These are phyloP conservation scores for Leccinum aurantiacum DNA, from an alignment of 768 basidiomycete species.

Conservation along the genomic window DNA sequence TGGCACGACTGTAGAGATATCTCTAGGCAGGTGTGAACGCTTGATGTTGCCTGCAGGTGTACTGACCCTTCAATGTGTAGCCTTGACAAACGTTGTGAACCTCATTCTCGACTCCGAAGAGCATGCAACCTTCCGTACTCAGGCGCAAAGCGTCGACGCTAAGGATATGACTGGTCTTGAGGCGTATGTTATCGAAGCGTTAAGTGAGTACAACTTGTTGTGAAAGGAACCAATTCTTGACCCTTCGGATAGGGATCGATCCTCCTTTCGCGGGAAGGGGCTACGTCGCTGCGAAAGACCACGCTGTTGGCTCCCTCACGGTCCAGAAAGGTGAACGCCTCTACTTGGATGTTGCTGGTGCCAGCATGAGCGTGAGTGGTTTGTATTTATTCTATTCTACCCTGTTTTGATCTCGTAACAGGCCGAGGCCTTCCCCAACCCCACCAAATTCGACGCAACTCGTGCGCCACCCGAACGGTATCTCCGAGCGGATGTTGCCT, in stretches of 20 bases:
- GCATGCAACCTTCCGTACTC: constrained; percentile 36
- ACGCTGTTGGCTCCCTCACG: constrained; percentile 40
- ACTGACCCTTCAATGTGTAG: constrained; percentile 34
- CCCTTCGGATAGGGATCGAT: constrained; percentile 52
- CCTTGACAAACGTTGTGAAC: constrained; percentile 65
- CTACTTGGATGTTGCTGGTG: constrained; percentile 61
- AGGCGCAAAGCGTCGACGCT: constrained; percentile 31
- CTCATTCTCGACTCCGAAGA: constrained; percentile 57
- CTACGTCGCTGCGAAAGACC: constrained; percentile 51
- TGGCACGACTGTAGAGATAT: constrained; percentile 63
- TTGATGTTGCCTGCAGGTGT: not conserved
- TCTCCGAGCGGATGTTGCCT: constrained; percentile 49
- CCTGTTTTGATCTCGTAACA: constrained; percentile 24
- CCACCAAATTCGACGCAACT: constrained; percentile 43
- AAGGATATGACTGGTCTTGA: constrained; percentile 44
- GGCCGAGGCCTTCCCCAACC: constrained; percentile 52
- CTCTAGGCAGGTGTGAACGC: constrained; percentile 48
- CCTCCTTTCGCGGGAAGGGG: constrained; percentile 71
- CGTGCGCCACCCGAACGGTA: constrained; percentile 46
- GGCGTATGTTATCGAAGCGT: constrained; percentile 64
- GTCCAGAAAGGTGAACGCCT: constrained; percentile 52
- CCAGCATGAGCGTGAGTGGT: constrained; percentile 55
- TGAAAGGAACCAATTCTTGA: constrained; percentile 3
- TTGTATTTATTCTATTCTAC: not conserved
- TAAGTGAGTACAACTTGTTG: constrained; percentile 50